These are phyloP conservation scores for Coemansia sp. DNA, from an alignment of 192 early-diverging fungal genomes.

Conservation along the genomic window DNA sequence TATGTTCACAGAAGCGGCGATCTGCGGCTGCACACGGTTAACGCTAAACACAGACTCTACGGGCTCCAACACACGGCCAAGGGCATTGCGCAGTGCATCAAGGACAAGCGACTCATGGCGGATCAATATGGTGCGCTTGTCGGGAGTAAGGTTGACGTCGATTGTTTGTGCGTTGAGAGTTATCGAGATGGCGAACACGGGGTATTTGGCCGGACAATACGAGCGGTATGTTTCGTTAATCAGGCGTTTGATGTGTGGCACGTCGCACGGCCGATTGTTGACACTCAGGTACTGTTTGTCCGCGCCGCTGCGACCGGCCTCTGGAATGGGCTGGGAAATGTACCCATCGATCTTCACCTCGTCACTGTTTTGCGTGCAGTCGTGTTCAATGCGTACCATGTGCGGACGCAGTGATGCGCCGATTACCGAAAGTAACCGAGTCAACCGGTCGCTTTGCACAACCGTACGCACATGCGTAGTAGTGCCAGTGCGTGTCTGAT, in stretches of 20 bases:
- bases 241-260: conserved; percentile 73
- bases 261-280: conserved; percentile 84
- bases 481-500: conserved; percentile 53
- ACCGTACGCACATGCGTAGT: conserved; percentile 14
- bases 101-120: conserved; percentile 64
- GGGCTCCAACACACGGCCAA: conserved; percentile 23
- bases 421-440: conserved; percentile 70
- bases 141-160: conserved; percentile 94
- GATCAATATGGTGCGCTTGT: conserved; percentile 89
- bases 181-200: conserved; percentile 74
- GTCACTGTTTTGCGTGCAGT: not conserved
- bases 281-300: conserved; percentile 90
- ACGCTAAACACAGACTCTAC: conserved; percentile 24
- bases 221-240: conserved; percentile 82
- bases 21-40: conserved; percentile 15
- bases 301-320: conserved; percentile 65
- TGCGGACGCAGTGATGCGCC: conserved; percentile 59
- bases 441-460: conserved; percentile 19
- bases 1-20: not conserved
- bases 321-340: conserved; percentile 65
- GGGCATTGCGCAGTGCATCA: conserved; percentile 8
- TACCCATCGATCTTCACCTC: conserved; percentile 42
- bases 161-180: conserved; percentile 43
- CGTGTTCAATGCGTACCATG: conserved; percentile 13
- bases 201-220: conserved; percentile 72